phyloP scores from a whole-genome alignment of 768 basidiomycete species.

The Hygrocybe coccinea region DNA sequence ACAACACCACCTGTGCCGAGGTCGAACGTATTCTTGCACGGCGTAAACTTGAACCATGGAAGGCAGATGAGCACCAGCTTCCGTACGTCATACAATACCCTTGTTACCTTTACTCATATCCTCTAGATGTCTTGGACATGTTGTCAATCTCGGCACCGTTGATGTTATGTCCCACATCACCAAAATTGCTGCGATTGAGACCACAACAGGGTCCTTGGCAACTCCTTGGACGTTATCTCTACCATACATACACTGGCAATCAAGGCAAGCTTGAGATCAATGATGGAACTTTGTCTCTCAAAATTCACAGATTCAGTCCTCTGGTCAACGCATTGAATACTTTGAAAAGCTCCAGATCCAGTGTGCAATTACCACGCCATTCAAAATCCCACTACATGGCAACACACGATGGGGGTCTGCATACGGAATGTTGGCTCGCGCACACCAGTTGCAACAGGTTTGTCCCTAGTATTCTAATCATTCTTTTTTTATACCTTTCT shows the following conservation, averaged over 20 bases:
- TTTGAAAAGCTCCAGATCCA: constrained; percentile 21
- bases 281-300: neutral
- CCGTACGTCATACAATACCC: neutral
- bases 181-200: constrained; percentile 25
- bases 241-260: constrained; percentile 26
- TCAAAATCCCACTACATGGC: constrained; percentile 22
- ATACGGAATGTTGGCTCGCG: constrained; percentile 19
- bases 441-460: constrained; percentile 15
- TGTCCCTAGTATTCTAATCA: neutral
- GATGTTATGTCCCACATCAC: constrained; percentile 31
- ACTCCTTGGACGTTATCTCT: constrained; percentile 29
- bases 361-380: constrained; percentile 9
- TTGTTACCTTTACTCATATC: no score
- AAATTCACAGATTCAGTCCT: constrained; percentile 19
- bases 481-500: no score
- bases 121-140: constrained; percentile 24
- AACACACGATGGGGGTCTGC: constrained; percentile 25
- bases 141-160: constrained; percentile 24
- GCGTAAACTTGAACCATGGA: constrained; percentile 11
- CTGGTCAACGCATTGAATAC: constrained; percentile 19
- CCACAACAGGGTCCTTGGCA: constrained; percentile 23
- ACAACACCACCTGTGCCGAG: constrained; percentile 15
- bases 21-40: constrained; percentile 14
- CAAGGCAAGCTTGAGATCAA: constrained; percentile 21
- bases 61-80: constrained; percentile 16